Evolutionary conservation across 2,329 filamentous ascomycete genomes (phyloP).

Genomic region (Curvularia eragrostidis): DNA sequence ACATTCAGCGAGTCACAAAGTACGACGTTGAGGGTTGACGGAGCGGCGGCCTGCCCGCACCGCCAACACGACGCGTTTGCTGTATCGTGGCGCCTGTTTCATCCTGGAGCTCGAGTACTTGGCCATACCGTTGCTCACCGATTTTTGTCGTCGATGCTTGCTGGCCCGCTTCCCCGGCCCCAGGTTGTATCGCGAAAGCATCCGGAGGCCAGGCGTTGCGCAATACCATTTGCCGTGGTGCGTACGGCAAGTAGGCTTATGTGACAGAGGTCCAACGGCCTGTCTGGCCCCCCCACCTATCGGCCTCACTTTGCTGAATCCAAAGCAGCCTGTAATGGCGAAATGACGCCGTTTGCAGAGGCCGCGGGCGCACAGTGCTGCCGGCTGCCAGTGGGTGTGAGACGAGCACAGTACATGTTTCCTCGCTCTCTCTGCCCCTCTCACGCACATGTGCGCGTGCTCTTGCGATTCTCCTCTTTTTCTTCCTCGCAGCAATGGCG

Average conservation of each 20-base stretch:
- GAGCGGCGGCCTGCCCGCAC: neutral
- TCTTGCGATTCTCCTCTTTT: neutral
- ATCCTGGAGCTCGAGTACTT: conserved; percentile 13
- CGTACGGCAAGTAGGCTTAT: conserved; percentile 14
- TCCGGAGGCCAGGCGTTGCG: conserved; percentile 23
- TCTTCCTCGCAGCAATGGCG: neutral
- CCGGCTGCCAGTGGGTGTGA: neutral
- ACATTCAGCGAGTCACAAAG: conserved; percentile 22
- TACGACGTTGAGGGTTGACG: conserved; percentile 17
- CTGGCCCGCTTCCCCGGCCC: conserved; percentile 27
- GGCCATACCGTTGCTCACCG: conserved; percentile 18
- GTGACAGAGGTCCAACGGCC: conserved; percentile 15
- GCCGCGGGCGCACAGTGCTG: neutral
- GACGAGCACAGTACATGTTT: conserved; percentile 1
- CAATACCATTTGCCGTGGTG: conserved; percentile 23
- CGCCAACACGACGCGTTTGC: conserved; percentile 1
- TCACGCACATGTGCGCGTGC: neutral
- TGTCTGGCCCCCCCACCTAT: conserved; percentile 8
- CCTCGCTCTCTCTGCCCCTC: neutral
- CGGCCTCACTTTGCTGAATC: conserved; percentile 2
- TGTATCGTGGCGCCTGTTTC: conserved; percentile 15
- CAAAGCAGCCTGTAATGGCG: neutral
- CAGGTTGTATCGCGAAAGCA: conserved; percentile 15
- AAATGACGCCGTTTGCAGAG: neutral
- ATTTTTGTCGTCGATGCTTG: conserved; percentile 18